Base-by-base conservation (phyloP, 768 basidiomycete species). In the Cystobasidium tubakii region DNA sequence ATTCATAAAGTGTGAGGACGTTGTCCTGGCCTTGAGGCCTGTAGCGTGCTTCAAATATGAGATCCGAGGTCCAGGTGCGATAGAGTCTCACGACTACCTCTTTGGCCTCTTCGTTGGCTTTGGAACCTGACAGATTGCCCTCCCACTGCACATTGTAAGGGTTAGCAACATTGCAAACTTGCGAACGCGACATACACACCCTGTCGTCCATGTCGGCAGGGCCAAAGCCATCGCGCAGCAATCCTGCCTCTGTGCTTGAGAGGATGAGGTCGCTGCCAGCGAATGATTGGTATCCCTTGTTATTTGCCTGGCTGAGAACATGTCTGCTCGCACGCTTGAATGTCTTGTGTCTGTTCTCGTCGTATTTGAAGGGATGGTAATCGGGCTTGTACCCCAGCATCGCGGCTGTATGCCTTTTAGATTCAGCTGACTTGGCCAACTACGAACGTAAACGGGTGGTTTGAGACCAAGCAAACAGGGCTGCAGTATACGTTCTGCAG, bases 41-140 rank as follows among this genome's bases (percentile, higher is more conserved):
- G 29, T 69, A 69, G 3, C 66, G 7, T 46, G 66, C 66, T 50
- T 69, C 66, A n/a, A n/a, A 69, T 46, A 69, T 69, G 6, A 69
- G 29, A 23, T 21, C 3, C 19, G 39, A 10, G 21, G 39, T 44
- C 66, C 66, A 69, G 50, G 46, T 25, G 29, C 66, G 66, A 54
- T 69, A 69, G 4, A 69, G 66, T 17, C 66, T 17, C 15, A 69
- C 66, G 19, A 69, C 66, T 17, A 42, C 12, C 46, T 69, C 66
- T 29, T 31, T 31, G 3, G 1, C 23, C n/a, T 50, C 17, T 19
- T 42, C 29, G 36, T 69, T 69, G 31, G 42, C 50, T 19, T 27
- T 34, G 23, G 66, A 69, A 50, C 4, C 50, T n/a, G 42, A 4
- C 66, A 39, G 17, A 50, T 69, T 69, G 13, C 66, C 66, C 15